Evolutionary conservation across 2,329 filamentous ascomycete species (phyloP).

Genomic region (Penicillium fuscoglaucum): DNA sequence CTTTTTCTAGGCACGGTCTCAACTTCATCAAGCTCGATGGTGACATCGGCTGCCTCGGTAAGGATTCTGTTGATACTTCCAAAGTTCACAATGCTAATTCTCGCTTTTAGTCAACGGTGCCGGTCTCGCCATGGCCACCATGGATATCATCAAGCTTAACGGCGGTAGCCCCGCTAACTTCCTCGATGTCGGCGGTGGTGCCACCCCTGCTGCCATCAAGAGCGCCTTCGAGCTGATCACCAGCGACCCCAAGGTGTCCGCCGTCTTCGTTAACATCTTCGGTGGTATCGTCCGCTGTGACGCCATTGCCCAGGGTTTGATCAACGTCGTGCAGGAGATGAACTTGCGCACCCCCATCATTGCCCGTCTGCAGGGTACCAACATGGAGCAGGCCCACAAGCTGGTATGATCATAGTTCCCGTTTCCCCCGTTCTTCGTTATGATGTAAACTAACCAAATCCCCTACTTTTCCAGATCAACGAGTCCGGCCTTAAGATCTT

Average conservation of each 20-base stretch:
- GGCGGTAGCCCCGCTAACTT: conserved; percentile 96
- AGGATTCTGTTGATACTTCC: conserved; percentile 7
- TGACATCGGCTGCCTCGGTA: conserved; percentile 88
- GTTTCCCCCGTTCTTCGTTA: not conserved
- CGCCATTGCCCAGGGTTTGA: conserved; percentile 92
- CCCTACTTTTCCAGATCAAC: conserved; percentile 63
- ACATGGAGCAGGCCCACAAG: conserved; percentile 92
- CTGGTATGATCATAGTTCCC: conserved; percentile 51
- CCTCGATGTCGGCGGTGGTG: conserved; percentile 96
- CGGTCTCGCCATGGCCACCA: conserved; percentile 98
- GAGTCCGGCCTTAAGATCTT: conserved; percentile 99
- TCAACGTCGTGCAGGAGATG: conserved; percentile 91
- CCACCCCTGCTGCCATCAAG: conserved; percentile 93
- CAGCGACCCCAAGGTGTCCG: conserved; percentile 94
- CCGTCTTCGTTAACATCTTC: conserved; percentile 99
- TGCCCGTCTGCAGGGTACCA: conserved; percentile 95
- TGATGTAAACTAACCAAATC: conserved; percentile 3
- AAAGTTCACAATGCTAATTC: conserved; percentile 1
- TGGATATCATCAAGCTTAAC: conserved; percentile 99
- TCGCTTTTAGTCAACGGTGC: conserved; percentile 77
- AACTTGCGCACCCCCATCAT: conserved; percentile 97
- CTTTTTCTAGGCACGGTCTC: conserved; percentile 59
- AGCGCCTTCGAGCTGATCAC: conserved; percentile 99
- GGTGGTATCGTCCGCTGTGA: conserved; percentile 98
- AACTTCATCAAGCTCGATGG: conserved; percentile 99